Evolutionary conservation across 345 rosid genomes (phyloP).

Genomic region (Corchorus capsularis): DNA sequence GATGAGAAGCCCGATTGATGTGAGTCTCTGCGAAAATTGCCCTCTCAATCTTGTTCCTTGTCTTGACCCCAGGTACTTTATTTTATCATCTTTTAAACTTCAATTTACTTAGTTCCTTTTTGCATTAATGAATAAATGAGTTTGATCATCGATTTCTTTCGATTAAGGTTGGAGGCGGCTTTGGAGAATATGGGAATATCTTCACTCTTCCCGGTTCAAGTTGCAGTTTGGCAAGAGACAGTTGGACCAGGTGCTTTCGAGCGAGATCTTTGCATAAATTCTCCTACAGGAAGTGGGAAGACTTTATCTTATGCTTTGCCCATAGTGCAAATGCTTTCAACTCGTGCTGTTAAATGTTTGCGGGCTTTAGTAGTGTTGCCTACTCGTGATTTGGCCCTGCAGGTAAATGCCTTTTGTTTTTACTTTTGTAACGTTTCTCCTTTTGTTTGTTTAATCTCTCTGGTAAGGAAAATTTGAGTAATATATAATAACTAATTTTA

Average conservation of each 20-base stretch:
- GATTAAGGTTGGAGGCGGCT: slow-evolving; percentile 65
- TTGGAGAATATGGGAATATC: slow-evolving; percentile 64
- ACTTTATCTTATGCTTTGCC: slow-evolving; percentile 92
- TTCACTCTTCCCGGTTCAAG: slow-evolving; percentile 79
- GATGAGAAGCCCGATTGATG: slow-evolving; percentile 88
- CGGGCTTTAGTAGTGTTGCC: slow-evolving; percentile 94
- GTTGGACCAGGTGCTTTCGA: slow-evolving; percentile 87
- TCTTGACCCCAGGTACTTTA: slow-evolving; percentile 66
- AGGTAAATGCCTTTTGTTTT: slow-evolving; percentile 41
- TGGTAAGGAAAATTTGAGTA: background rate
- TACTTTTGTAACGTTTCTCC: background rate
- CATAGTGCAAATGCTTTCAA: slow-evolving; percentile 68
- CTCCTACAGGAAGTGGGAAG: slow-evolving; percentile 96
- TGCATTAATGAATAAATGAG: background rate
- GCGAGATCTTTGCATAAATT: slow-evolving; percentile 84
- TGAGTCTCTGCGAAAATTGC: slow-evolving; percentile 50
- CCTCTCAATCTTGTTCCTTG: slow-evolving; percentile 67
- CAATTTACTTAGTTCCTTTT: background rate
- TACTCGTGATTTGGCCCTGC: slow-evolving; percentile 92
- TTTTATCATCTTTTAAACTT: background rate
- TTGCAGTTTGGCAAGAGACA: slow-evolving; percentile 92
- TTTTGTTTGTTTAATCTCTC: background rate
- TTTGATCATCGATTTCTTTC: slow-evolving; percentile 7
- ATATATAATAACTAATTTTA: background rate
- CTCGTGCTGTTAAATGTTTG: slow-evolving; percentile 67